A percentile compares a stretch with the other conserved stretches of the same genome.
phyloP scores from a whole-genome alignment of 805 yeast genomes.

The Myxozyma udenii region DNA sequence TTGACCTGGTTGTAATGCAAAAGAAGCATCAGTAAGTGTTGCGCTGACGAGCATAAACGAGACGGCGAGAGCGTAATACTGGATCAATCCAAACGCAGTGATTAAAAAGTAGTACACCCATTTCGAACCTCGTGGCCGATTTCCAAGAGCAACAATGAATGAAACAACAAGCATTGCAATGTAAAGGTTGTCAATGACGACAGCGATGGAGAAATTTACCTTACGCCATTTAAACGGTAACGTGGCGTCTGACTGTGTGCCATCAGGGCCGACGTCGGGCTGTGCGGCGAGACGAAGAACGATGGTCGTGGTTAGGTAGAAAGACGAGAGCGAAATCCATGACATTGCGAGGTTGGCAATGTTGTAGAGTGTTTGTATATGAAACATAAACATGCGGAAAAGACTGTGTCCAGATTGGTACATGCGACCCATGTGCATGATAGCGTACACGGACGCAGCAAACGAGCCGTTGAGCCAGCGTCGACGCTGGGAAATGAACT shows the following conservation, averaged over 20 bases:
- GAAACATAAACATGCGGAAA: conserved; percentile 50
- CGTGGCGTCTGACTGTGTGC: conserved; percentile 41
- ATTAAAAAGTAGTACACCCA: conserved; percentile 53
- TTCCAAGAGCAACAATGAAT: conserved; percentile 62
- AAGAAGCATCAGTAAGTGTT: conserved; percentile 44
- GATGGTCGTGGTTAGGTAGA: conserved; percentile 60
- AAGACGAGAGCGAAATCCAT: conserved; percentile 64
- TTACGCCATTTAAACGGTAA: conserved; percentile 30
- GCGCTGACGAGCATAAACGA: conserved; percentile 57
- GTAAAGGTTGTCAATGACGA: conserved; percentile 53
- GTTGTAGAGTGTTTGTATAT: conserved; percentile 56
- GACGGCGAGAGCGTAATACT: conserved; percentile 57
- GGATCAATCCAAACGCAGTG: conserved; percentile 56
- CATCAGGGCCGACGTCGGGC: conserved; percentile 49
- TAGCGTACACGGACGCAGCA: conserved; percentile 58
- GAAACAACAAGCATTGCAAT: conserved; percentile 56
- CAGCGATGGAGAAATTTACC: conserved; percentile 19
- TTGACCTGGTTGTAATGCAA: conserved; percentile 33
- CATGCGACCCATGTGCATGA: conserved; percentile 54
- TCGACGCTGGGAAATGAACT: conserved; percentile 61
- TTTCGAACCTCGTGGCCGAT: conserved; percentile 61
- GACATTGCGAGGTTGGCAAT: conserved; percentile 52
- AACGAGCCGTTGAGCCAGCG: conserved; percentile 71
- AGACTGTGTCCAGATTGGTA: conserved; percentile 55
- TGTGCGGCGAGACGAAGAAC: conserved; percentile 49